A percentile compares a stretch with the other conserved stretches of the same genome.
Conservation (phyloP, 352 stramenopile genomes). For the Pythium pyrilobum region DNA sequence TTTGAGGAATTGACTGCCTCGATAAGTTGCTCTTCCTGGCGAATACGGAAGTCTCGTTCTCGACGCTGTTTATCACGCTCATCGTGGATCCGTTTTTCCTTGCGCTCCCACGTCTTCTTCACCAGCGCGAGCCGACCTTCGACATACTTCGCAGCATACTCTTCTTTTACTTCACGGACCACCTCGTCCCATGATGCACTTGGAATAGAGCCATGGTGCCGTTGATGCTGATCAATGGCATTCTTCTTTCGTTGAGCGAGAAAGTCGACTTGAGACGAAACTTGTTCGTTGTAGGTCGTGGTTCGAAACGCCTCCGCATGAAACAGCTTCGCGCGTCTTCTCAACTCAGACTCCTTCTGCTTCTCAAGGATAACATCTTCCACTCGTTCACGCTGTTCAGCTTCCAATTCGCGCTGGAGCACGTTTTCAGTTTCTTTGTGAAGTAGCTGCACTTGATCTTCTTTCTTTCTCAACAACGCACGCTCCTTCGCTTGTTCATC, state of each 20-base stretch:
- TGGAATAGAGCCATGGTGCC: not conserved
- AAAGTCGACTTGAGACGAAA: constrained; percentile 65
- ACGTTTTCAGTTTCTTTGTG: constrained; percentile 39
- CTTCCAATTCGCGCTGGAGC: constrained; percentile 27
- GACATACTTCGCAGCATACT: constrained; percentile 50
- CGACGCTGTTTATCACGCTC: constrained; percentile 38
- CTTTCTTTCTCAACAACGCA: constrained; percentile 25
- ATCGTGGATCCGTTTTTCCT: constrained; percentile 40
- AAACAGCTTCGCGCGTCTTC: constrained; percentile 33
- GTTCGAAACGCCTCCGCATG: constrained; percentile 47
- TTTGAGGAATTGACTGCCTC: constrained; percentile 32
- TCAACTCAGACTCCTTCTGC: constrained; percentile 33
- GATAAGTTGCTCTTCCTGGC: constrained; percentile 41
- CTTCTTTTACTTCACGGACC: constrained; percentile 37
- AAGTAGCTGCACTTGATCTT: constrained; percentile 34
- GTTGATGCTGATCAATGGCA: constrained; percentile 16
- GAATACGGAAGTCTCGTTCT: constrained; percentile 44
- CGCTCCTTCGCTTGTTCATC: constrained; percentile 32
- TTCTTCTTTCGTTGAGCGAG: constrained; percentile 47
- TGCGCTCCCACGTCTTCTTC: constrained; percentile 68
- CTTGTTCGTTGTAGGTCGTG: constrained; percentile 62
- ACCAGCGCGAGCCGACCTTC: constrained; percentile 48
- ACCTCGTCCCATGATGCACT: constrained; percentile 16
- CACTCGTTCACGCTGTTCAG: constrained; percentile 21
- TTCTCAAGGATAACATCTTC: constrained; percentile 34